Percentiles rank a stretch among this genome's conserved stretches.
These are phyloP conservation scores for Inga laurina DNA, from an alignment of 306 rosid genomes.

Conservation along the genomic window DNA sequence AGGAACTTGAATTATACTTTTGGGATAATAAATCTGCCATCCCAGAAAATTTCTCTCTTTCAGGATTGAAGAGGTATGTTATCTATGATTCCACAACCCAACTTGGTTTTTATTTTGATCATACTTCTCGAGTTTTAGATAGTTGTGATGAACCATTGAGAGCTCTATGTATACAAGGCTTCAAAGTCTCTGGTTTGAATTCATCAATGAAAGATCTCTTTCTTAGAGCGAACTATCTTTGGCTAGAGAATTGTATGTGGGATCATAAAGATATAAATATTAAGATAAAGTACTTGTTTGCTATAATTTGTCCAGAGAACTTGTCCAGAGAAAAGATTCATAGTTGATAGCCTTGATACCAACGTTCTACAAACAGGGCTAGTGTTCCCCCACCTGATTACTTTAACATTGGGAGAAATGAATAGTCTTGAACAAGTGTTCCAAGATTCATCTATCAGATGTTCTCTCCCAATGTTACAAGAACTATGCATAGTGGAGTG, in stretches of 20 bases:
- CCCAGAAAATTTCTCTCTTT: not conserved
- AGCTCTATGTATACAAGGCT: not conserved
- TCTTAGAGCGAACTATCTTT: not conserved
- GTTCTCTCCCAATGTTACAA: not conserved
- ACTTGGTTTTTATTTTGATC: fast-evolving
- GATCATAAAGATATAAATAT: not conserved
- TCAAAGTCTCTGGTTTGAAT: not conserved
- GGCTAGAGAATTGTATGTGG: not conserved
- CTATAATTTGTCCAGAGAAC: not conserved
- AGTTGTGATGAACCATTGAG: not conserved
- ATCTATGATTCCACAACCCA: not conserved
- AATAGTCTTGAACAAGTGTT: not conserved
- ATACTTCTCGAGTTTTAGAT: too few species aligned
- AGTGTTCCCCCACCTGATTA: not conserved
- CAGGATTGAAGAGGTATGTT: not conserved
- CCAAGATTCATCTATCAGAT: not conserved
- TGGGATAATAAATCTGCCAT: fast-evolving
- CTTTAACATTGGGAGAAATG: fast-evolving
- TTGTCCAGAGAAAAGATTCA: not conserved
- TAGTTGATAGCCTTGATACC: not conserved
- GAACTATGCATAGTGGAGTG: fast-evolving
- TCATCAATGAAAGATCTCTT: not conserved
- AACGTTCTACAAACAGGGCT: not conserved
- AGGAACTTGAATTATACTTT: not conserved
- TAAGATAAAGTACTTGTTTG: not conserved